Evolutionary conservation across 2,329 filamentous ascomycete species (phyloP).

Genomic region (Stagonosporopsis tanaceti): DNA sequence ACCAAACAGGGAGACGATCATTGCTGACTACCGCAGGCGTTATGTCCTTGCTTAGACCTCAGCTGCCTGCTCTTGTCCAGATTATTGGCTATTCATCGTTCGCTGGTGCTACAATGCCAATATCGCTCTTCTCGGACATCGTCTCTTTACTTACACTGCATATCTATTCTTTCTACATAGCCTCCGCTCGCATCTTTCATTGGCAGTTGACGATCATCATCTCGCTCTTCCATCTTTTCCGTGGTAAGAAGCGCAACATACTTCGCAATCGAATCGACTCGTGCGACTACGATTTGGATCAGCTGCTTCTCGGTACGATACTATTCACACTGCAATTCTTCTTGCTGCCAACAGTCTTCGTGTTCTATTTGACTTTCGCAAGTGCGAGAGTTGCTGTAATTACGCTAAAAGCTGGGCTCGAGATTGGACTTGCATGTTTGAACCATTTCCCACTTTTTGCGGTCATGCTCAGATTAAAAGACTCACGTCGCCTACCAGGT

Average conservation of each 20-base stretch:
- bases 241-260: slow-evolving; percentile 97
- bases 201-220: slow-evolving; percentile 98
- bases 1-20: neutral
- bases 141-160: slow-evolving; percentile 91
- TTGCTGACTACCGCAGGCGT: slow-evolving; percentile 62
- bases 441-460: slow-evolving; percentile 99
- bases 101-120: slow-evolving; percentile 94
- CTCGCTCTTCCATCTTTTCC: slow-evolving; percentile 97
- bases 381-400: slow-evolving; percentile 95
- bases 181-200: slow-evolving; percentile 95
- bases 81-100: slow-evolving; percentile 95
- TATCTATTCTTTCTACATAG: slow-evolving; percentile 98
- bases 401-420: slow-evolving; percentile 85
- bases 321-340: slow-evolving; percentile 96
- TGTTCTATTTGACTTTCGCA: slow-evolving; percentile 97
- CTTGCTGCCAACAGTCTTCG: slow-evolving; percentile 89
- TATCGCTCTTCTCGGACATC: slow-evolving; percentile 93
- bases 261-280: slow-evolving; percentile 97
- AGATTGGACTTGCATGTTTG: slow-evolving; percentile 89
- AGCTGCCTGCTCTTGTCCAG: slow-evolving; percentile 86
- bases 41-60: slow-evolving; percentile 78
- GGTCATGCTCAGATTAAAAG: slow-evolving; percentile 93
- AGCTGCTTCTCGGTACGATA: slow-evolving; percentile 94
- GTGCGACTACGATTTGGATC: slow-evolving; percentile 97
- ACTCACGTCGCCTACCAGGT: slow-evolving; percentile 87